Base-by-base conservation (phyloP, 768 basidiomycete genomes). In the Boletus vinaceobasis region DNA sequence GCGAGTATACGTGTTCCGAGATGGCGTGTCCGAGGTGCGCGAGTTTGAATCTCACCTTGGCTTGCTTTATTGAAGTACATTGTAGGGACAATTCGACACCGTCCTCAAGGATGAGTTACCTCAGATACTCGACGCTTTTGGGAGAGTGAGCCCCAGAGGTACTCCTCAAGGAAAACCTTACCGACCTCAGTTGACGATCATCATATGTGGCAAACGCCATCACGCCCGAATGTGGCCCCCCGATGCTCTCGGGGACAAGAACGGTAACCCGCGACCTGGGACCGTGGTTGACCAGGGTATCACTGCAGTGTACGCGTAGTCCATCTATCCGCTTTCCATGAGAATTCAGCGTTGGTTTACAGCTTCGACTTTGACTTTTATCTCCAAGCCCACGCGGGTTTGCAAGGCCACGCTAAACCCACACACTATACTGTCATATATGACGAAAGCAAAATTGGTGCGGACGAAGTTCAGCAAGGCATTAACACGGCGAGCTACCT, bases 351-450 rank as follows among this genome's bases (percentile, higher is more conserved):
- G 23, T 21, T n/a, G 39, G 10, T 17, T 35, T 46, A 38, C 35
- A 84, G 82, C 0, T 86, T 83, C 57, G 84, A 84, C 52, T 84
- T 82, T 43, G 83, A 86, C 52, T 84, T 83, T 57, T 83, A 86
- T 57, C 79, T 87, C 1, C 85, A 91, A 76, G 85, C 88, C 0
- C 89, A 90, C 59, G 78, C 81, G 9, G 88, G 89, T 0, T 69
- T 92, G 7, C 84, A 90, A 66, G 89, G 89, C 10, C 76, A 76
- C 21, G 87, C 83, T 45, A 81, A 82, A 53, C 75, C 88, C 0
- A 93, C 90, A 1, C 90, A 91, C 62, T 93, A 92, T 70, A 83
- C 80, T 2, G 82, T 90, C 26, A 77, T 91, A 5, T 88, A 91
- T 66, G 90, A 93, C 68, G 90, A 93, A 71, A 85, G 81, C 63